phyloP scores from a whole-genome alignment of 352 stramenopile genomes.

The Pythium aphanidermatum region DNA sequence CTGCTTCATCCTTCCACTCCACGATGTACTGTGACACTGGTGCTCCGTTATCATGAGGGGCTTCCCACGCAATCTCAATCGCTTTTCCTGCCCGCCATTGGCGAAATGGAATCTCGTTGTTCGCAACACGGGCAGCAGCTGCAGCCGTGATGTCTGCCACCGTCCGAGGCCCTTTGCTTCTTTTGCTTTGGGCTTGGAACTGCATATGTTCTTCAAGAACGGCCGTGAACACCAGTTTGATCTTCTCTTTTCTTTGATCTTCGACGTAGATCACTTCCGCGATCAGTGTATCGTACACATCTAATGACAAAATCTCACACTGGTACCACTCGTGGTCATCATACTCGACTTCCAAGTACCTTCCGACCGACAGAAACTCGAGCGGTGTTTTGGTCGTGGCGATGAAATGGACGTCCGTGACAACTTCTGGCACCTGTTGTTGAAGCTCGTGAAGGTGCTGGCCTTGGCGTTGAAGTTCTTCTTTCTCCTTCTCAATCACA shows the following conservation, averaged over 20 bases:
- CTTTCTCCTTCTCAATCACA: constrained; percentile 34
- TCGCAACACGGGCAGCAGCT: constrained; percentile 28
- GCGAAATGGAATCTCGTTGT: constrained; percentile 50
- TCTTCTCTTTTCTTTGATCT: constrained; percentile 56
- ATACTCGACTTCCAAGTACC: constrained; percentile 55
- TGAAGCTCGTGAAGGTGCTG: constrained; percentile 43
- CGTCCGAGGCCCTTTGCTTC: constrained; percentile 17
- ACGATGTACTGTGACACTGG: constrained; percentile 57
- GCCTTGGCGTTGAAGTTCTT: constrained; percentile 34
- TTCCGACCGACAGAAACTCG: constrained; percentile 56
- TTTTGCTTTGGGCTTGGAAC: constrained; percentile 19
- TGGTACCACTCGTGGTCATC: constrained; percentile 74
- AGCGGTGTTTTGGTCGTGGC: constrained; percentile 46
- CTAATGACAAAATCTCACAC: constrained; percentile 43
- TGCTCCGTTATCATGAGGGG: constrained; percentile 52
- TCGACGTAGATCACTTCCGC: constrained; percentile 56
- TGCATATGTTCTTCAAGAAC: constrained; percentile 22
- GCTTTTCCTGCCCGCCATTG: constrained; percentile 63
- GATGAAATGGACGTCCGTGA: constrained; percentile 45
- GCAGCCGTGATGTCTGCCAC: constrained; percentile 41
- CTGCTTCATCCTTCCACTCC: constrained; percentile 60
- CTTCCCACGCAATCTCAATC: constrained; percentile 64
- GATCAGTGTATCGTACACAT: constrained; percentile 53
- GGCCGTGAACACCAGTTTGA: constrained; percentile 46
- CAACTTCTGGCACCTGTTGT: constrained; percentile 52